Conservation (phyloP, 2,329 filamentous ascomycete genomes). For the Neurospora sp. region DNA sequence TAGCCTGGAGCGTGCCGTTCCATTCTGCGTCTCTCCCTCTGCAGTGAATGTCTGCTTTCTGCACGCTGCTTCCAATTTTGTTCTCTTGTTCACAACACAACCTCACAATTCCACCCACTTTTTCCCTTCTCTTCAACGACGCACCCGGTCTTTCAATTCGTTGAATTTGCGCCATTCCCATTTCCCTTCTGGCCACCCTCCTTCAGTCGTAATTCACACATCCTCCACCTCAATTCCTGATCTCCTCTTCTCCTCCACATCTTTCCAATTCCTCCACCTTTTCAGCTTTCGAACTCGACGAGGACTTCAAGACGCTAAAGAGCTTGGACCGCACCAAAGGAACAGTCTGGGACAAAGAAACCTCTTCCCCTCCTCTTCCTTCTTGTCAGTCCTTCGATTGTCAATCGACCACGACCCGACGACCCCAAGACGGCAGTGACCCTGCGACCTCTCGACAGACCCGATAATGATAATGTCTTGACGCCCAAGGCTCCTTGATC, state of each 20-base stretch:
- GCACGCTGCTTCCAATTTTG: not conserved
- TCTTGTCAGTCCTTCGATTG: not conserved
- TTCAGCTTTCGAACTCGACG: not conserved
- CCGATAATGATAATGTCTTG: slow-evolving; percentile 17
- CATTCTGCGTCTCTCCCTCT: not conserved
- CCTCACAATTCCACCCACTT: not conserved
- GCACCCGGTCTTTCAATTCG: not conserved
- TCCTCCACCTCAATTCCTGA: slow-evolving; percentile 1
- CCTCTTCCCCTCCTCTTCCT: slow-evolving; percentile 2
- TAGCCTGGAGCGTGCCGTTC: not conserved
- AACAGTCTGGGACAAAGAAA: slow-evolving; percentile 1
- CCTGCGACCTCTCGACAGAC: slow-evolving; percentile 5
- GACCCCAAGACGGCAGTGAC: not conserved
- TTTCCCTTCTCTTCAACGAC: not conserved
- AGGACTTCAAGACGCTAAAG: not conserved
- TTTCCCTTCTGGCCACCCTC: slow-evolving; percentile 7
- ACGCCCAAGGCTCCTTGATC: slow-evolving; percentile 11
- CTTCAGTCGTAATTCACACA: slow-evolving; percentile 2
- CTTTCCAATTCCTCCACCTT: not conserved
- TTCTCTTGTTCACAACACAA: not conserved
- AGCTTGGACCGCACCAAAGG: not conserved
- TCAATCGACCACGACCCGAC: slow-evolving; percentile 8
- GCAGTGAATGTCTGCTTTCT: not conserved
- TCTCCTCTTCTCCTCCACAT: slow-evolving; percentile 1
- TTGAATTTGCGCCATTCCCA: not conserved